Evolutionary conservation across 495 filamentous ascomycete genomes (phyloP), one percentile per base, ranked within the genome.

Genomic region (Penicillium psychrofluorescens): DNA sequence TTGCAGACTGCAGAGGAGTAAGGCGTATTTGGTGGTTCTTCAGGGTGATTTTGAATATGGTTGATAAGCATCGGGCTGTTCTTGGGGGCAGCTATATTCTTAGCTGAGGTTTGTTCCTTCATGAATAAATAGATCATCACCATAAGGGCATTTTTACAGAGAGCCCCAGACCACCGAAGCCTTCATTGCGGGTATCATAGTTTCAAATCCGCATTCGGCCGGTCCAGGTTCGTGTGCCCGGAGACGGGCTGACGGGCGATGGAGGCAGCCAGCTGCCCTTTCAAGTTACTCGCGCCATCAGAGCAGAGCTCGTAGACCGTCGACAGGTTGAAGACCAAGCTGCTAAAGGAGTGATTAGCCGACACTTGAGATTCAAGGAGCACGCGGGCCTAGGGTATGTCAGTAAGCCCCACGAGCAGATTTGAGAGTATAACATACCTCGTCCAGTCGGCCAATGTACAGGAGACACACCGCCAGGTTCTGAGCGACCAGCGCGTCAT

Each of bases 231-330:
- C n/a, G 67, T 32, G 54, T 70, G 42, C 49, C 64, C 58, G 31
- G 60, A 55, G 30, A 59, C 48, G 35, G 61, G 61, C 49, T 76
- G 69, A 11, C 60, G 67, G 1, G 88, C 83, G 11, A 94, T 70
- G 29, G 70, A 76, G 55, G 86, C 84, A 7, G 85, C 80, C 15
- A 97, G 70, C 14, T 65, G 59, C 13, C 75, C 60, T 66, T 95
- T 97, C 53, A 83, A 60, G 11, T 70, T 71, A 38, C 71, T 65
- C n/a, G 84, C 73, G 46, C 75, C 74, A 44, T 97, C 90, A 2
- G 84, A 87, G 53, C 85, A 91, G 6, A 98, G 77, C 62, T 98
- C 92, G 58, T 95, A 98, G 51, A 95, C 77, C 0, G 92, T 96
- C 11, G 80, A 76, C 7, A 98, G 68, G 58, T 98, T 98, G 63